Percentiles rank a stretch among this genome's conserved stretches.
These are phyloP conservation scores for Phalaenopsis hybrid DNA, from an alignment of 116 monocot genomes.

Conservation along the genomic window DNA sequence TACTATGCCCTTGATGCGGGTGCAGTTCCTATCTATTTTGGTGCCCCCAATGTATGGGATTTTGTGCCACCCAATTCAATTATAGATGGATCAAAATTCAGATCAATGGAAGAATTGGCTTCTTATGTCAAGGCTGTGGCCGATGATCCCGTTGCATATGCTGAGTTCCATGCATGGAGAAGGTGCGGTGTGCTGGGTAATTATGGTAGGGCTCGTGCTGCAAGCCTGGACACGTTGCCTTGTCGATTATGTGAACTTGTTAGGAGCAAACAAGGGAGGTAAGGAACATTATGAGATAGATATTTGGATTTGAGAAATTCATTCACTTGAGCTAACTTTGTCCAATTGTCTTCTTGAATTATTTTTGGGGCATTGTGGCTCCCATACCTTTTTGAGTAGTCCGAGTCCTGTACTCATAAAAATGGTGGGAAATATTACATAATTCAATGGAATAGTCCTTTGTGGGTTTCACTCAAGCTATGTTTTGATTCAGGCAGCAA, in stretches of 20 bases:
- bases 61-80: constrained; percentile 98
- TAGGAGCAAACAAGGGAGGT: constrained; percentile 59
- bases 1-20: constrained; percentile 86
- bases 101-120: constrained; percentile 57
- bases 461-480: no score
- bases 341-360: background rate
- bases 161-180: constrained; percentile 95
- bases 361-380: no score
- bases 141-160: constrained; percentile 81
- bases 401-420: no score
- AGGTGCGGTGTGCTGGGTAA: constrained; percentile 81
- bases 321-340: background rate
- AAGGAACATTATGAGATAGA: constrained; percentile 12
- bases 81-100: constrained; percentile 77
- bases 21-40: constrained; percentile 92
- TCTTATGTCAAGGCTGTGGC: constrained; percentile 63
- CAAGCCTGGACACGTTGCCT: constrained; percentile 84
- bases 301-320: background rate
- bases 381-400: no score
- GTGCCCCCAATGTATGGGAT: constrained; percentile 91
- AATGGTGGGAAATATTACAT: no score
- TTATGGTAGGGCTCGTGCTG: constrained; percentile 56
- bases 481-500: no score
- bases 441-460: no score
- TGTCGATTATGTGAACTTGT: constrained; percentile 77